Conservation (phyloP, 164 flowering plant genomes). For the Aristolochia contorta region DNA sequence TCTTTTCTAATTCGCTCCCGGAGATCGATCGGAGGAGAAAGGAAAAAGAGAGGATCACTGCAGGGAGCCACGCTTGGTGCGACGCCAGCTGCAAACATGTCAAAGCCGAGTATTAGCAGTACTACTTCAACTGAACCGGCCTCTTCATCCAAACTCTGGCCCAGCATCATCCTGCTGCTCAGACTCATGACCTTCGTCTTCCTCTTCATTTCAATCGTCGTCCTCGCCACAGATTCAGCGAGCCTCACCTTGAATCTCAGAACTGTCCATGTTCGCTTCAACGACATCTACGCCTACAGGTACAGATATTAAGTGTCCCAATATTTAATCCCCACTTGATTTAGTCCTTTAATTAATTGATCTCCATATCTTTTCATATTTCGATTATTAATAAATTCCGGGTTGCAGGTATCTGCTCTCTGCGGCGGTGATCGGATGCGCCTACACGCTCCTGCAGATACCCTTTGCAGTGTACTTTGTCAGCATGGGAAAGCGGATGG, state of each 20-base stretch:
- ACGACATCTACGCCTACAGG: slow-evolving; percentile 5
- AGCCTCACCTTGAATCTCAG: background rate
- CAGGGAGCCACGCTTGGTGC: too few relatives aligned
- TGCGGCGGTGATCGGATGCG: slow-evolving; percentile 2
- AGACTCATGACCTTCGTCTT: slow-evolving; percentile 3
- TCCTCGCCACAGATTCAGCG: slow-evolving; percentile 2
- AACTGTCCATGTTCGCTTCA: slow-evolving; percentile 3
- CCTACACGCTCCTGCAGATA: slow-evolving; percentile 9
- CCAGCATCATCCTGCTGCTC: background rate
- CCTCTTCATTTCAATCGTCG: background rate
- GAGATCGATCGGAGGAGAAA: too few relatives aligned
- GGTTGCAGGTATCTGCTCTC: slow-evolving; percentile 8
- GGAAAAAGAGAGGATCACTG: too few relatives aligned
- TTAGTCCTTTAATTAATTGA: too few relatives aligned
- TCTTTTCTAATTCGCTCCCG: too few relatives aligned
- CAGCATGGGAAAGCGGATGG: slow-evolving; percentile 6
- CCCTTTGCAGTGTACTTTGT: slow-evolving; percentile 9
- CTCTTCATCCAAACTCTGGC: slow-evolving; percentile 3
- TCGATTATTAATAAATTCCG: too few relatives aligned
- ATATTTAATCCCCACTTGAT: too few relatives aligned
- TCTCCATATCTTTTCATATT: too few relatives aligned
- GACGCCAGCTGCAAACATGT: too few relatives aligned
- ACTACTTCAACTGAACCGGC: too few relatives aligned
- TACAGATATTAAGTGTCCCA: too few relatives aligned
- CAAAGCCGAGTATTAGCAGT: too few relatives aligned